A percentile compares a stretch with the other conserved stretches of the same genome.
Conservation (phyloP, 768 basidiomycete genomes). For the Tricholoma sp. region DNA sequence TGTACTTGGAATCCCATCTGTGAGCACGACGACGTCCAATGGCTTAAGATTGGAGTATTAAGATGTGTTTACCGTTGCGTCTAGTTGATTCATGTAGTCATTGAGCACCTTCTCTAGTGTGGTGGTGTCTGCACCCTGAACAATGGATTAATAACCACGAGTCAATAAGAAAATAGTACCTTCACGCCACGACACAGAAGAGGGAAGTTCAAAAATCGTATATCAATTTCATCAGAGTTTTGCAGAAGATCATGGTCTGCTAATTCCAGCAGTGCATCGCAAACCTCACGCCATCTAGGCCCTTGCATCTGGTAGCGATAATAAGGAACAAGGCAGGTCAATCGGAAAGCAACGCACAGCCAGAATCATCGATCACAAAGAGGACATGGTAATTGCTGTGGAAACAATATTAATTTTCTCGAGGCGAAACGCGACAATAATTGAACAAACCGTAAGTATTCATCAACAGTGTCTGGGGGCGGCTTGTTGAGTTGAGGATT, state of each 20-base stretch:
- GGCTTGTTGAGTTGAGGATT: slow-evolving; percentile 20
- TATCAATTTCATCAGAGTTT: slow-evolving; percentile 18
- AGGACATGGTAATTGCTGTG: slow-evolving; percentile 22
- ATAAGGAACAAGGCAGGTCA: neutral
- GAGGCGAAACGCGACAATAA: neutral
- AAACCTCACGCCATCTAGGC: slow-evolving; percentile 20
- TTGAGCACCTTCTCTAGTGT: slow-evolving; percentile 17
- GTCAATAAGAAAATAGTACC: slow-evolving; percentile 1
- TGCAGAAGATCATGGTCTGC: slow-evolving; percentile 23
- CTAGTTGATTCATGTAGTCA: slow-evolving; percentile 17
- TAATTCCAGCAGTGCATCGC: slow-evolving; percentile 23
- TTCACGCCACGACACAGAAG: slow-evolving; percentile 7
- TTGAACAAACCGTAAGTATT: neutral
- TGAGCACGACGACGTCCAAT: slow-evolving; percentile 28
- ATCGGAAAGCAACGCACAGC: slow-evolving; percentile 15
- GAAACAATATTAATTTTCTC: neutral
- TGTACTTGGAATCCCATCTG: slow-evolving; percentile 27
- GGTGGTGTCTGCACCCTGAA: slow-evolving; percentile 13
- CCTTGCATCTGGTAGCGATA: slow-evolving; percentile 13
- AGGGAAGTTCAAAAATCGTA: slow-evolving; percentile 22
- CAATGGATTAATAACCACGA: neutral
- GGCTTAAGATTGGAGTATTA: slow-evolving; percentile 21
- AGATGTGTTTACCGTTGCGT: slow-evolving; percentile 8
- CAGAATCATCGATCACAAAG: slow-evolving; percentile 27
- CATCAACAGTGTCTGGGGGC: slow-evolving; percentile 14